Conservation (phyloP, 805 yeast genomes). For the Saccharomyces jurei region DNA sequence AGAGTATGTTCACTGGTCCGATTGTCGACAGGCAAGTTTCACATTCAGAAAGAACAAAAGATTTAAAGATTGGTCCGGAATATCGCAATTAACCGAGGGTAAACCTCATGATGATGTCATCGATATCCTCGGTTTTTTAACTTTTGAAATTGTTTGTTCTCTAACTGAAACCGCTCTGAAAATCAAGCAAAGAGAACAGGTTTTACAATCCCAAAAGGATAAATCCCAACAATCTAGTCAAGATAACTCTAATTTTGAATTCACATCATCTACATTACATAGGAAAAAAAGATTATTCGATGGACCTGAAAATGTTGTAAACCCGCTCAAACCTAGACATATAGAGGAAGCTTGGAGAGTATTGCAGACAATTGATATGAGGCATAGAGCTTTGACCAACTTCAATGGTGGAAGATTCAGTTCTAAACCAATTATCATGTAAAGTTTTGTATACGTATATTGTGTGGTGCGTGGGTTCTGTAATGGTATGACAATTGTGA, state of each 20-base stretch:
- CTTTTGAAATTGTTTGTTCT: slow-evolving; percentile 94
- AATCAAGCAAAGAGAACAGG: slow-evolving; percentile 63
- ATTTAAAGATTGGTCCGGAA: slow-evolving; percentile 94
- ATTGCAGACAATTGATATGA: slow-evolving; percentile 50
- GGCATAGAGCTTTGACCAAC: slow-evolving; percentile 56
- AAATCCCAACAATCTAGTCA: slow-evolving; percentile 26
- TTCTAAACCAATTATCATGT: slow-evolving; percentile 18
- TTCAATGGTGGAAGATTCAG: slow-evolving; percentile 46
- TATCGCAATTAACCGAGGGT: slow-evolving; percentile 73
- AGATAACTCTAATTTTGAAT: slow-evolving; percentile 32
- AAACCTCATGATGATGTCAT: slow-evolving; percentile 94
- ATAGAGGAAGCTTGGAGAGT: slow-evolving; percentile 86
- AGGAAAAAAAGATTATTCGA: slow-evolving; percentile 62
- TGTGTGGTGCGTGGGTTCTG: neutral
- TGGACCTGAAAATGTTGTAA: slow-evolving; percentile 77
- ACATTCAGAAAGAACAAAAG: slow-evolving; percentile 91
- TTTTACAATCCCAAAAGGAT: slow-evolving; percentile 34
- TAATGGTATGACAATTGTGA: neutral
- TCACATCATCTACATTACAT: slow-evolving; percentile 32
- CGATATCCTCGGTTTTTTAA: slow-evolving; percentile 88
- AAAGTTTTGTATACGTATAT: neutral
- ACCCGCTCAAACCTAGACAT: slow-evolving; percentile 72
- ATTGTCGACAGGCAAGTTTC: slow-evolving; percentile 94
- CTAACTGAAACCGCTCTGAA: slow-evolving; percentile 85
- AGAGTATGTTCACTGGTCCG: slow-evolving; percentile 98